A percentile compares a stretch with the other conserved stretches of the same genome.
Conservation (phyloP, 2,329 filamentous ascomycete genomes). For the Tolypocladium tundrense region DNA sequence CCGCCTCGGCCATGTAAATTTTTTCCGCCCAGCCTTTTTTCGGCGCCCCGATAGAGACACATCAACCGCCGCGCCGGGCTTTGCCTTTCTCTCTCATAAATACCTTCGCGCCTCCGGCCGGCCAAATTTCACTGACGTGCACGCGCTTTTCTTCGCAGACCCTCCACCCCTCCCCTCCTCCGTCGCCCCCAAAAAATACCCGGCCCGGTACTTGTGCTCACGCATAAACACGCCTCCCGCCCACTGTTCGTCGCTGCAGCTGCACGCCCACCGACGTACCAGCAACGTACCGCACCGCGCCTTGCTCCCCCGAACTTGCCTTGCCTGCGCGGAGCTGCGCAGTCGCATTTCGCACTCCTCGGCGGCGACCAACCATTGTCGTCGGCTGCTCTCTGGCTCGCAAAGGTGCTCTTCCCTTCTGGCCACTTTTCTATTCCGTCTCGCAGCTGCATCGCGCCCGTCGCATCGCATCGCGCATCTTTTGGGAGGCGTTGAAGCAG, state of each 20-base stretch:
- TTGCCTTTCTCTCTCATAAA: constrained; percentile 32
- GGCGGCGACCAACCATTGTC: constrained; percentile 6
- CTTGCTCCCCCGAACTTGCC: neutral
- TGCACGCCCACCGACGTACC: neutral
- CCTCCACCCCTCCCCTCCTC: constrained; percentile 17
- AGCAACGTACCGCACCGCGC: neutral
- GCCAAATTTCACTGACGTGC: constrained; percentile 33
- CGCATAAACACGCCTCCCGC: neutral
- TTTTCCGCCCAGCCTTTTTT: constrained; percentile 20
- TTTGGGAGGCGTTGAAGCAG: neutral
- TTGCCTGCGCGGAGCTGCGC: neutral
- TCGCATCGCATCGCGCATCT: neutral
- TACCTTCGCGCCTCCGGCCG: constrained; percentile 34
- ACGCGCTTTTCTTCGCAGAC: constrained; percentile 34
- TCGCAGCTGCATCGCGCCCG: neutral
- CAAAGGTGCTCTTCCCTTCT: neutral
- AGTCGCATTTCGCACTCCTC: constrained; percentile 2
- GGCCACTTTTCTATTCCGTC: neutral
- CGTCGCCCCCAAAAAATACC: constrained; percentile 12
- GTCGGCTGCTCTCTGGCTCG: neutral
- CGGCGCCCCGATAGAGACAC: constrained; percentile 27
- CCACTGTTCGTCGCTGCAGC: neutral
- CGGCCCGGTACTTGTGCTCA: constrained; percentile 3
- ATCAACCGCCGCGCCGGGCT: constrained; percentile 21
- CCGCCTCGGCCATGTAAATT: constrained; percentile 23